Percentiles rank a stretch among this genome's conserved stretches.
phyloP scores from a whole-genome alignment of 1,139 yeast genomes.

The Kodamaea arcana region DNA sequence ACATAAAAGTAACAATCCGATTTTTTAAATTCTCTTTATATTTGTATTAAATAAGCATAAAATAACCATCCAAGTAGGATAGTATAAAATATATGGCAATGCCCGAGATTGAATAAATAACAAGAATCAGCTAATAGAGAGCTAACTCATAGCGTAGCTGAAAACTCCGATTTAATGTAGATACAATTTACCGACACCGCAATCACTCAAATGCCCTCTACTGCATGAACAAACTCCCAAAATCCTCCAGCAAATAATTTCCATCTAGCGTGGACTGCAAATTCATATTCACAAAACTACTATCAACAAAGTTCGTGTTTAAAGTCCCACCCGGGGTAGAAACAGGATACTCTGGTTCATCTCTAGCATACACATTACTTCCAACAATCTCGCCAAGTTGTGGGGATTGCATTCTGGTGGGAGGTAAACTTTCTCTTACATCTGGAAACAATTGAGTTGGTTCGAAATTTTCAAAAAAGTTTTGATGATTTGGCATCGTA shows the following conservation, averaged over 20 bases:
- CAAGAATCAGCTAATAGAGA: too few species aligned
- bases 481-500: constrained; percentile 35
- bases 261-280: constrained; percentile 38
- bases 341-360: constrained; percentile 14
- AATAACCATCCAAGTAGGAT: too few species aligned
- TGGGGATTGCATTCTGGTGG: constrained; percentile 39
- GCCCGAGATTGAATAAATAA: too few species aligned
- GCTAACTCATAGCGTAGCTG: too few species aligned
- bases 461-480: constrained; percentile 45
- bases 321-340: constrained; percentile 32
- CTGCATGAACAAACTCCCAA: constrained; percentile 12
- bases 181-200: constrained; percentile 1
- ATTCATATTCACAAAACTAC: constrained; percentile 43
- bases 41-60: too few species aligned
- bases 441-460: constrained; percentile 50
- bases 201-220: not conserved
- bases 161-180: constrained; percentile 1
- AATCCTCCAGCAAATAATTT: constrained; percentile 30
- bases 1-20: too few species aligned
- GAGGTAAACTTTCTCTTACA: constrained; percentile 29
- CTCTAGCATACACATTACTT: constrained; percentile 13
- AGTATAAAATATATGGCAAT: too few species aligned
- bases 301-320: constrained; percentile 43
- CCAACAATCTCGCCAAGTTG: constrained; percentile 10
- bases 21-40: too few species aligned